Evolutionary conservation across 2,329 filamentous ascomycete species (phyloP).

Genomic region (Colletotrichum sp.): DNA sequence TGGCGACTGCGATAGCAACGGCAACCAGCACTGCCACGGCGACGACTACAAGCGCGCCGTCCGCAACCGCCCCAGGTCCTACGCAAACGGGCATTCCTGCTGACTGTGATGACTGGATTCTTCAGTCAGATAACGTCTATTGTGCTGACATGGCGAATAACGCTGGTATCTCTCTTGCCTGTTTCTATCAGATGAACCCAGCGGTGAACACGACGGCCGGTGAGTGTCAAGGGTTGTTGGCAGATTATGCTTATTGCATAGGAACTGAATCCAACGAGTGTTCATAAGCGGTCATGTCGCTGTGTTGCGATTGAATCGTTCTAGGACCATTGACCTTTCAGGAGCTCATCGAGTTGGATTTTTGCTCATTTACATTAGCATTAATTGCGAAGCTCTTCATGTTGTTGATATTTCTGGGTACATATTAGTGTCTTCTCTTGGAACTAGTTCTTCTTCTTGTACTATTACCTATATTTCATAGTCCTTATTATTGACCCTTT

Average conservation of each 20-base stretch:
- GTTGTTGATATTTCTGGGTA: neutral
- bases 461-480: neutral
- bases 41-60: neutral
- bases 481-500: neutral
- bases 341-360: neutral
- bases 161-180: neutral
- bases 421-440: neutral
- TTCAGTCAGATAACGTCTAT: neutral
- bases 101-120: neutral
- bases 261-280: neutral
- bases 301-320: neutral
- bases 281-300: neutral
- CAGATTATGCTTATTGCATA: neutral
- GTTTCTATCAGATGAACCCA: neutral
- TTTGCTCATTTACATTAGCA: neutral
- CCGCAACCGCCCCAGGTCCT: neutral
- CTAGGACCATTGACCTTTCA: neutral
- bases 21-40: neutral
- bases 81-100: neutral
- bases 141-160: neutral
- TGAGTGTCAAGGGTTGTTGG: neutral
- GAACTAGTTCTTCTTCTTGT: neutral
- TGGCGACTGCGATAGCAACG: neutral
- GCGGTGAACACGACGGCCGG: neutral
- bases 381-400: neutral